Conservation (phyloP, 2,329 filamentous ascomycete genomes). For the Penicillium crustosum region DNA sequence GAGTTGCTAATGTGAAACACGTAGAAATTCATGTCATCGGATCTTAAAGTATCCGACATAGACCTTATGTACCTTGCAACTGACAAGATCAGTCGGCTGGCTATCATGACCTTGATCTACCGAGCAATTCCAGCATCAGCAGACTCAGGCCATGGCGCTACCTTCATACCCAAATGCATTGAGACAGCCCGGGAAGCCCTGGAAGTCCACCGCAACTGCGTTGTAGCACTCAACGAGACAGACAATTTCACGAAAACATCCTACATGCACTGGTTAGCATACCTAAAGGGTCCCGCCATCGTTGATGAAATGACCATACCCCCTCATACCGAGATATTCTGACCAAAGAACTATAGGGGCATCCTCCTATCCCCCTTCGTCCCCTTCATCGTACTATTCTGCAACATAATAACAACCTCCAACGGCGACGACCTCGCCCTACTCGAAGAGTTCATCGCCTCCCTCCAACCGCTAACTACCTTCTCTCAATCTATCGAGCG, state of each 20-base stretch:
- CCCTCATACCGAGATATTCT: background rate
- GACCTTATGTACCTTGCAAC: constrained; percentile 33
- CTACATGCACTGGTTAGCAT: constrained; percentile 39
- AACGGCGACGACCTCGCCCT: constrained; percentile 54
- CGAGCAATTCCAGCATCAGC: constrained; percentile 38
- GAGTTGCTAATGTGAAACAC: background rate
- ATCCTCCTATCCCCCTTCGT: constrained; percentile 50
- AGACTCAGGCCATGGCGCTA: constrained; percentile 23
- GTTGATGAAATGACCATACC: background rate
- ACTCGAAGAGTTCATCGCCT: constrained; percentile 58
- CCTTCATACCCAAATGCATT: constrained; percentile 40
- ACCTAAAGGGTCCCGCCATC: background rate
- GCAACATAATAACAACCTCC: constrained; percentile 54
- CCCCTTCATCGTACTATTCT: constrained; percentile 52
- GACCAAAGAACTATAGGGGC: constrained; percentile 26
- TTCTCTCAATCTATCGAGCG: constrained; percentile 61
- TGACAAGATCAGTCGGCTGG: constrained; percentile 38
- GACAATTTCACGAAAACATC: constrained; percentile 31
- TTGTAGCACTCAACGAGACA: constrained; percentile 28
- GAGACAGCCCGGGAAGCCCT: constrained; percentile 39
- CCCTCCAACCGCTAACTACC: constrained; percentile 53
- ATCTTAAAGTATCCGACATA: constrained; percentile 23
- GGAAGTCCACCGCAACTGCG: constrained; percentile 34
- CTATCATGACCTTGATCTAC: constrained; percentile 42
- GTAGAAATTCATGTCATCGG: constrained; percentile 12